Base-by-base conservation (phyloP, 2,329 filamentous ascomycete genomes). In the Colletotrichum sublineola region DNA sequence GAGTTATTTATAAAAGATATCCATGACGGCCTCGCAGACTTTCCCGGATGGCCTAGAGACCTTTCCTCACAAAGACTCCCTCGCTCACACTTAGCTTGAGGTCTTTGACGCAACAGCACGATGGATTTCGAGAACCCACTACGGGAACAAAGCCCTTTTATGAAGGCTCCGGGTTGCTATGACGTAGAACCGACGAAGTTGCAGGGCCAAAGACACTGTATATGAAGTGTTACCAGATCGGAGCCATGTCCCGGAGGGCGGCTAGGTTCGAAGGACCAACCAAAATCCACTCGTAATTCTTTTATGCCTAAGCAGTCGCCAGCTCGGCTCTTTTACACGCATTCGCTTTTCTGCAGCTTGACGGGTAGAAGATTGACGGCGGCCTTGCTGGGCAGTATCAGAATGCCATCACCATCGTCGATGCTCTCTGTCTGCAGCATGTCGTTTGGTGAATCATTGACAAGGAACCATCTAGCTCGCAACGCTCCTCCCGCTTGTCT, bases 401-500 rank as follows among this genome's bases (percentile, higher is more conserved):
- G 9, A 61, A 48, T 36, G 57, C 29, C 2, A 6, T 36, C 57
- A 24, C 42, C 15, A 36, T 61, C 29, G n/a, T 36, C n/a, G 4
- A 18, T 61, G 20, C 29, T n/a, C 40, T 14, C 18, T 9, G 9
- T 11, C 11, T 5, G 18, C 14, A n/a, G 18, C 24, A 31, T 48
- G 3, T 29, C 18, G 24, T 3, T 46, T 14, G 7, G 18, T 5
- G 3, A 29, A 8, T 9, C n/a, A 12, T 36, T 48, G 29, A 33
- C 18, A 11, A 11, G n/a, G 1, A 24, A 2, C 20, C 5, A 15
- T 18, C 7, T 5, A 62, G 56, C 60, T 71, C 29, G 52, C 74
- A 1, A 78, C 77, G 7, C 29, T 80, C 9, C 80, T 79, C 55
- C 78, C 78, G 46, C 36, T 71, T 58, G 0, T 57, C 63, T 0